Conservation (phyloP, 2,329 filamentous ascomycete genomes). For the Sporothrix phasma region DNA sequence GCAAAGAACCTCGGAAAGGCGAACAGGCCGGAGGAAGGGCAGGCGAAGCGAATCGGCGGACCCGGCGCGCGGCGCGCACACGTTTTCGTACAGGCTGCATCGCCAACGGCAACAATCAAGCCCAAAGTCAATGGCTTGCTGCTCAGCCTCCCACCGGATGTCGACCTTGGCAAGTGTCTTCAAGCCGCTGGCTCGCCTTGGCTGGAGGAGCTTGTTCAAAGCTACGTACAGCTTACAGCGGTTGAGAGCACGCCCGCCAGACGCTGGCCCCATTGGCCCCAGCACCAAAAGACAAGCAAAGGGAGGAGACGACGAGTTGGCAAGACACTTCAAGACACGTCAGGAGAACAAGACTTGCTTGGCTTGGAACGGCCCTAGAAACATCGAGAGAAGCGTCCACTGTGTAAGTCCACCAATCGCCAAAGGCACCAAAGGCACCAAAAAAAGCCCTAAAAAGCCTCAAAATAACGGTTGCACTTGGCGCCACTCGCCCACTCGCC, state of each 20-base stretch:
- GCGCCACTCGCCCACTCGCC: background rate
- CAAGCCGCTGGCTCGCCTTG: background rate
- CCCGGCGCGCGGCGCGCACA: background rate
- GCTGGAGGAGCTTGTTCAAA: background rate
- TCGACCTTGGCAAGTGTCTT: background rate
- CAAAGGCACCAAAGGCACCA: too few relatives aligned
- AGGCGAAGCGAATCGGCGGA: background rate
- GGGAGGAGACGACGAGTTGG: background rate
- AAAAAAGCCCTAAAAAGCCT: too few relatives aligned
- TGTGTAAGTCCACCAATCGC: too few relatives aligned
- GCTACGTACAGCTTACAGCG: background rate
- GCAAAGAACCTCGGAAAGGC: background rate
- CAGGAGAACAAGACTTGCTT: too few relatives aligned
- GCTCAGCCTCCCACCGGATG: slow-evolving; percentile 1
- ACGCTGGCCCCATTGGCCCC: background rate
- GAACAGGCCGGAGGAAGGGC: background rate
- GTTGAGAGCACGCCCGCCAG: background rate
- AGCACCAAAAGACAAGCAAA: background rate
- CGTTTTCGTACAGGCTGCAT: background rate
- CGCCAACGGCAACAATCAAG: too few relatives aligned
- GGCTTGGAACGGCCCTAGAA: too few relatives aligned
- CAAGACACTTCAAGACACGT: too few relatives aligned
- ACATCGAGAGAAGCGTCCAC: too few relatives aligned
- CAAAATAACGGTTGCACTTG: too few relatives aligned
- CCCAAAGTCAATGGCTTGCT: too few relatives aligned